These are phyloP conservation scores for Boletellus ananiceps DNA, from an alignment of 768 basidiomycete genomes.

Conservation along the genomic window DNA sequence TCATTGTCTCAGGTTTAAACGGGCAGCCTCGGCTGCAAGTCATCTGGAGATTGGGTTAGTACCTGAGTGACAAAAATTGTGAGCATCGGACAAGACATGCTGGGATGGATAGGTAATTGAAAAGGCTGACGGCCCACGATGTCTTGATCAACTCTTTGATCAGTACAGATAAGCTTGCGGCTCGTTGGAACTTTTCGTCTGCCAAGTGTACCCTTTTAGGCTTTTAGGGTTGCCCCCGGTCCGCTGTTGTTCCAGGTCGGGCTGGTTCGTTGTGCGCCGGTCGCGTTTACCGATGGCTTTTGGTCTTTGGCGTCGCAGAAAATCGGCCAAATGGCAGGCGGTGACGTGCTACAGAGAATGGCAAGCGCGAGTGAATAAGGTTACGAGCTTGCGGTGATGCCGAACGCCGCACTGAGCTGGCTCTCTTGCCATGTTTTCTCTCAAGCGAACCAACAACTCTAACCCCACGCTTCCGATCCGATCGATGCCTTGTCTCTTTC, in stretches of 20 bases:
- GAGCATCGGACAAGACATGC: not conserved
- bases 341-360: not conserved
- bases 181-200: not conserved
- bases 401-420: not conserved
- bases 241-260: not conserved
- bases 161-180: not conserved
- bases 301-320: not conserved
- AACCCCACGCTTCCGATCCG: not conserved
- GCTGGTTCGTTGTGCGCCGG: slow-evolving; percentile 7
- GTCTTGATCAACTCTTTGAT: not conserved
- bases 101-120: not conserved
- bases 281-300: not conserved
- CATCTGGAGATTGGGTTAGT: not conserved
- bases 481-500: not conserved
- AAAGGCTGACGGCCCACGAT: not conserved
- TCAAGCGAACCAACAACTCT: not conserved
- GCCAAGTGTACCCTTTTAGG: not conserved
- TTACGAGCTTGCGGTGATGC: not conserved
- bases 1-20: not conserved
- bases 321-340: not conserved
- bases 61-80: not conserved
- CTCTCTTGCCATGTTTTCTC: not conserved
- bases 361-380: not conserved
- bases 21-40: not conserved
- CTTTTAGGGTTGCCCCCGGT: not conserved